A percentile compares a stretch with the other conserved stretches of the same genome.
phyloP scores from a whole-genome alignment of 2,329 filamentous ascomycete genomes.

The Coniochaeta prunicola region DNA sequence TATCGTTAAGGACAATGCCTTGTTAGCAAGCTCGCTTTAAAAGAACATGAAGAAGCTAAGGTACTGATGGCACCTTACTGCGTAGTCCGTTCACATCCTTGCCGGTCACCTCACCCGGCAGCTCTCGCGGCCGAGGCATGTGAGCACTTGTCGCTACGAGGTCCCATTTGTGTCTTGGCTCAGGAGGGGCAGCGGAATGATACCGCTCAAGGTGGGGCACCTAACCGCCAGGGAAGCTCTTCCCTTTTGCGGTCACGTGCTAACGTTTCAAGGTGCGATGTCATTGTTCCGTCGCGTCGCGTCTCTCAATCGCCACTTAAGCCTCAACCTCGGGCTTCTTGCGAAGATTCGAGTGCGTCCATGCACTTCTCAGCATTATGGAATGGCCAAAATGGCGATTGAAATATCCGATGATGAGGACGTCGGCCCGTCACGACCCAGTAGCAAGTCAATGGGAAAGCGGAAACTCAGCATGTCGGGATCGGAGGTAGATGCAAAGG shows the following conservation, averaged over 20 bases:
- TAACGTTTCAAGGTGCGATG: not conserved
- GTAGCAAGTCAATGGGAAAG: conserved; percentile 19
- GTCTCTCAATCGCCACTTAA: not conserved
- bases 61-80: not conserved
- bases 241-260: not conserved
- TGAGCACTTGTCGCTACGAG: not conserved
- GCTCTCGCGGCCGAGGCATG: conserved; percentile 2
- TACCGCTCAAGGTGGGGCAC: not conserved
- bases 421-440: not conserved
- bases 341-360: not conserved
- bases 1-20: not conserved
- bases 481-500: conserved; percentile 27
- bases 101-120: too few relatives aligned
- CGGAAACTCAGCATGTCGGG: conserved; percentile 24
- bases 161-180: not conserved
- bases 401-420: conserved; percentile 10
- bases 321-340: not conserved
- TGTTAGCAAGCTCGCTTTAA: too few relatives aligned
- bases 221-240: not conserved
- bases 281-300: not conserved
- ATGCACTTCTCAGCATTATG: not conserved
- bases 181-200: not conserved
- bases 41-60: not conserved
- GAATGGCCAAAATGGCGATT: not conserved
- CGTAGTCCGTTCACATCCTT: too few relatives aligned